A percentile compares a stretch with the other conserved stretches of the same genome.
These are phyloP conservation scores for Penicillium brevicompactum DNA, from an alignment of 2,329 filamentous ascomycete genomes.

Conservation along the genomic window DNA sequence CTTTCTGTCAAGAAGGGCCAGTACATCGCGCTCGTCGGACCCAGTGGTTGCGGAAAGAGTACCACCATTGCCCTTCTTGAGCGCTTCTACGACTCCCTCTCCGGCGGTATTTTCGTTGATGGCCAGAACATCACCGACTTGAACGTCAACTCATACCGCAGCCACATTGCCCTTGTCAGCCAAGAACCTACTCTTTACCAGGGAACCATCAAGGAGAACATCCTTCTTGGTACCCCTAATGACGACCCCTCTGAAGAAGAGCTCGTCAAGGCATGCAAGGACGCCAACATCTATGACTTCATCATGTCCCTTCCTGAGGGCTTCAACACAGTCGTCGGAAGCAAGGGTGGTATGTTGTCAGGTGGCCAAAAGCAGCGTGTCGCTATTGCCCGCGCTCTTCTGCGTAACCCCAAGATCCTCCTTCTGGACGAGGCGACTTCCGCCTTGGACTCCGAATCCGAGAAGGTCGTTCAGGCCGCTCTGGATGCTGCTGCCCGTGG, in stretches of 20 bases:
- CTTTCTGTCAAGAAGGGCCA: constrained; percentile 50
- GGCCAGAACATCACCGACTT: constrained; percentile 77
- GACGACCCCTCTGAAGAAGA: constrained; percentile 70
- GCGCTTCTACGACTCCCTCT: constrained; percentile 88
- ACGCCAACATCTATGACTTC: constrained; percentile 92
- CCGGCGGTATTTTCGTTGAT: constrained; percentile 79
- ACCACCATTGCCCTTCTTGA: constrained; percentile 91
- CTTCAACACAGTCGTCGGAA: constrained; percentile 82
- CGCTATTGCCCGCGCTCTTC: constrained; percentile 85
- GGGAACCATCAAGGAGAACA: constrained; percentile 87
- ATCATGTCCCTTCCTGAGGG: constrained; percentile 83
- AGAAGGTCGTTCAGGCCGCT: constrained; percentile 65
- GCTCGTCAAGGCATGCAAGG: constrained; percentile 77
- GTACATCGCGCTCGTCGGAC: constrained; percentile 78
- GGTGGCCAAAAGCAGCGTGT: constrained; percentile 95
- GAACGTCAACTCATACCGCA: constrained; percentile 84
- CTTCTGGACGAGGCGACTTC: constrained; percentile 76
- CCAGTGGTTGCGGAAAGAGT: constrained; percentile 90
- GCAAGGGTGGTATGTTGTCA: constrained; percentile 80
- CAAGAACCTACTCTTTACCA: constrained; percentile 96
- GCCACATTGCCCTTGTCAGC: constrained; percentile 80
- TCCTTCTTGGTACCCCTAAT: constrained; percentile 72
- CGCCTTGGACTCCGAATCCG: constrained; percentile 53
- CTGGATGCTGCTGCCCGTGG: constrained; percentile 81
- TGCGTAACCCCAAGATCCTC: constrained; percentile 87